Base-by-base conservation (phyloP, 345 rosid genomes). In the Salix arbutifolia region DNA sequence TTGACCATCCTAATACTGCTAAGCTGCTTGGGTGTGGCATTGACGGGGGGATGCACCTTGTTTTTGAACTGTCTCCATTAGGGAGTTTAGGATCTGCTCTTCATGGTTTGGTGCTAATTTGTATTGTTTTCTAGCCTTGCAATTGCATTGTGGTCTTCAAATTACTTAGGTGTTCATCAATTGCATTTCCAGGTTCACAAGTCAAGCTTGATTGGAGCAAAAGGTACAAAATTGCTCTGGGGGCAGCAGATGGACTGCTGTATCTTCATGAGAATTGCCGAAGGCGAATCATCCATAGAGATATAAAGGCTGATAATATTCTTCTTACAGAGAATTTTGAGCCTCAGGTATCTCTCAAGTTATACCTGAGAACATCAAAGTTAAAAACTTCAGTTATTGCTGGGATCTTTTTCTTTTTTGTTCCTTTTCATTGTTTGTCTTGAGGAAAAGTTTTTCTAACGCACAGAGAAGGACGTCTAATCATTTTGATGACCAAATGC, bases 281-380 rank as follows among this genome's bases (percentile, higher is more conserved):
- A 53, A 92, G 84, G 81, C 81, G 99, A 79, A 92, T 95, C 86
- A 95, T 95, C 81, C 99, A 95, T 77, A 85, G 99, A 81, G 99
- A 95, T 80, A 95, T 95, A 74, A 95, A 95, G 87, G 91, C 89
- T 14, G 99, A 95, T 78, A 95, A 92, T 78, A 91, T 95, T 81
- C 93, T 95, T 71, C 97, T 95, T 69, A 88, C 97, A 0, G 91
- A 91, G 69, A 91, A 92, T 80, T 95, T 88, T 77, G 94, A 86
- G 85, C 92, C 99, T 76, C 96, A 94, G 93, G 96, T 91, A 89
- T 67, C 46, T 78, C 67, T 75, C 80, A 33, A 71, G 75, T 77
- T 76, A 60, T 35, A 73, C 6, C 38, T n/a, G 48, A 50, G 53
- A 76, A 74, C 35, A 52, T 76, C 74, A 33, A 79, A 42, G 25